These are phyloP conservation scores for Ustilago nuda DNA, from an alignment of 1,284 basidiomycete genomes.

Conservation along the genomic window DNA sequence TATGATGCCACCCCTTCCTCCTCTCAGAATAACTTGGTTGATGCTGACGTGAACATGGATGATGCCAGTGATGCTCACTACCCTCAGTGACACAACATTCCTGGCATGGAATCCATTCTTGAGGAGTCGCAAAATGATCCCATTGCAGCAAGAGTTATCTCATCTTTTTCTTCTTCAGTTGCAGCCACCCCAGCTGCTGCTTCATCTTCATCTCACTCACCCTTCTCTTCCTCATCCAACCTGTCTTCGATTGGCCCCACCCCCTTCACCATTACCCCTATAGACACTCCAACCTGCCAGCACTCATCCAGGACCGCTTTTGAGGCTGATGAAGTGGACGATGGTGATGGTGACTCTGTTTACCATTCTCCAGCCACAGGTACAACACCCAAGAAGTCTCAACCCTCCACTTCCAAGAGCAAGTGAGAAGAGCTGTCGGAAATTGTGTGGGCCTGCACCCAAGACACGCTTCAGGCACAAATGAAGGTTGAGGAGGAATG, in stretches of 20 bases:
- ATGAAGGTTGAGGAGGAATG: neutral
- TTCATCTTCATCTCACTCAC: no score
- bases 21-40: no score
- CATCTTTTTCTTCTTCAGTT: no score
- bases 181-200: no score
- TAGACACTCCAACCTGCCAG: neutral
- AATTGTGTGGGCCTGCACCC: neutral
- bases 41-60: no score
- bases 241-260: neutral
- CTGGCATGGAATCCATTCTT: no score
- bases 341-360: neutral
- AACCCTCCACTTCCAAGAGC: neutral
- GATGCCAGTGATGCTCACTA: no score
- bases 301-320: neutral
- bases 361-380: neutral
- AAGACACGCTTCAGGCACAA: neutral
- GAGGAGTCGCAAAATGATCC: no score
- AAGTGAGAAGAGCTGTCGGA: neutral
- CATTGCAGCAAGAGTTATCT: no score
- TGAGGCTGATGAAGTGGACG: neutral
- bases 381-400: neutral
- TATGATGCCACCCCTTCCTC: no score
- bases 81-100: no score
- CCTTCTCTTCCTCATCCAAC: neutral
- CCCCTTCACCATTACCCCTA: no score